Conservation (phyloP, 805 yeast genomes). For the Ogataea sp. region DNA sequence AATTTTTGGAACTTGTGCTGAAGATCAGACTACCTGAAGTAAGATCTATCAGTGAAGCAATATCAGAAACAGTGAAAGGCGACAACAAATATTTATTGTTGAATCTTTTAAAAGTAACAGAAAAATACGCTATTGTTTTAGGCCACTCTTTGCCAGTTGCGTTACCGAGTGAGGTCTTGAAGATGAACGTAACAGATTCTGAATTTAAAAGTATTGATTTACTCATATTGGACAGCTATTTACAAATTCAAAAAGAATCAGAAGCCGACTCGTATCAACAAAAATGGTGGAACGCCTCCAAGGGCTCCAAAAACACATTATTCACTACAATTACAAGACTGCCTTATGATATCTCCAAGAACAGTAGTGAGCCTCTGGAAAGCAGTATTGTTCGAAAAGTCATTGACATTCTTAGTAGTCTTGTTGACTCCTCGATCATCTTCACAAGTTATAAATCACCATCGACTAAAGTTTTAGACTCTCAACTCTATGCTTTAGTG, state of each 20-base stretch:
- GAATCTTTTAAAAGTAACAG: slow-evolving; percentile 35
- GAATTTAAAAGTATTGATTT: slow-evolving; percentile 46
- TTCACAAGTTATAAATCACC: slow-evolving; percentile 34
- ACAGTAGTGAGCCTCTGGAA: slow-evolving; percentile 6
- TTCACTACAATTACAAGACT: slow-evolving; percentile 61
- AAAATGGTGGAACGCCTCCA: slow-evolving; percentile 70
- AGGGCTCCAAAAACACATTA: slow-evolving; percentile 42
- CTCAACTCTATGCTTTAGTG: slow-evolving; percentile 50
- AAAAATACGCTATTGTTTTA: slow-evolving; percentile 14
- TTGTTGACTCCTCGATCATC: slow-evolving; percentile 44
- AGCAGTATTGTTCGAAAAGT: slow-evolving; percentile 32
- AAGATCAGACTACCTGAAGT: slow-evolving; percentile 40
- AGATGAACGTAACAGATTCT: slow-evolving; percentile 12
- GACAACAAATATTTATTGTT: slow-evolving; percentile 36
- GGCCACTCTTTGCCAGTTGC: slow-evolving; percentile 10
- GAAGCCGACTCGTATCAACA: slow-evolving; percentile 30
- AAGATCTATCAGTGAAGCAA: slow-evolving; percentile 31
- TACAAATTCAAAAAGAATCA: slow-evolving; percentile 49
- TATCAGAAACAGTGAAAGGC: slow-evolving; percentile 32
- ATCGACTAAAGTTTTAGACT: slow-evolving; percentile 25
- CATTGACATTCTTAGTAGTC: slow-evolving; percentile 35
- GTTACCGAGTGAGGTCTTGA: slow-evolving; percentile 13
- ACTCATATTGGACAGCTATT: slow-evolving; percentile 47
- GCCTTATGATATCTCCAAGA: slow-evolving; percentile 18
- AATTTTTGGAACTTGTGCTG: slow-evolving; percentile 15